phyloP scores from a whole-genome alignment of 2,329 filamentous ascomycete species.

The Elsinoe batatas region DNA sequence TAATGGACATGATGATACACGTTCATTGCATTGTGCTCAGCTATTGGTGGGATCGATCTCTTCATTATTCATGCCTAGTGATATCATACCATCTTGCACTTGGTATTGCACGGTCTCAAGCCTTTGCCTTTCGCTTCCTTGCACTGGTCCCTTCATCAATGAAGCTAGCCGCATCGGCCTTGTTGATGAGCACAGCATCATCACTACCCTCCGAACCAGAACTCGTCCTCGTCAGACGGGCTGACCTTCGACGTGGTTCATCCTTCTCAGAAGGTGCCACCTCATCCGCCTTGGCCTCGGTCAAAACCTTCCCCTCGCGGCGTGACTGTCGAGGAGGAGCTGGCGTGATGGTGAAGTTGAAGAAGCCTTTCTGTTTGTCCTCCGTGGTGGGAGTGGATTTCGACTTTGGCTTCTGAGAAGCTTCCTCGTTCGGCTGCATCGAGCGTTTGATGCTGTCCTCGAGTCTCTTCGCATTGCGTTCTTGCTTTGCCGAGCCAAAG shows the following conservation, averaged over 20 bases:
- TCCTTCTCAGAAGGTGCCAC: background rate
- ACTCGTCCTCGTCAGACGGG: background rate
- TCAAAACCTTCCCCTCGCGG: background rate
- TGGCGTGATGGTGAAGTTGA: conserved; percentile 13
- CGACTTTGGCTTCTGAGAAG: background rate
- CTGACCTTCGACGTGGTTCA: background rate
- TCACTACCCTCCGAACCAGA: conserved; percentile 10
- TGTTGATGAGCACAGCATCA: conserved; percentile 14
- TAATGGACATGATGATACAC: too few relatives aligned
- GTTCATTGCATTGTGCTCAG: too few relatives aligned
- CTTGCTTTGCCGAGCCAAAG: conserved; percentile 23
- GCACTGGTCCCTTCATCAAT: conserved; percentile 3
- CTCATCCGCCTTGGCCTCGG: background rate
- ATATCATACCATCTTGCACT: background rate
- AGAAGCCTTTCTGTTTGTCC: conserved; percentile 12
- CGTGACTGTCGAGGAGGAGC: background rate
- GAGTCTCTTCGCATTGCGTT: conserved; percentile 19
- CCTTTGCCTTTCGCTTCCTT: conserved; percentile 1
- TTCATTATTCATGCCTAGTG: background rate
- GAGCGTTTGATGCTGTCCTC: conserved; percentile 15
- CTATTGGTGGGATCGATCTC: too few relatives aligned
- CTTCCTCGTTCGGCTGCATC: conserved; percentile 10
- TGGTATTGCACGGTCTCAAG: too few relatives aligned
- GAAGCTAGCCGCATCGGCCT: conserved; percentile 4
- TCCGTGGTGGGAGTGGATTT: conserved; percentile 3